Evolutionary conservation across 2,329 filamentous ascomycete species (phyloP), one percentile per base, ranked within the genome.

Genomic region (Hymenoscyphus fraxineus): DNA sequence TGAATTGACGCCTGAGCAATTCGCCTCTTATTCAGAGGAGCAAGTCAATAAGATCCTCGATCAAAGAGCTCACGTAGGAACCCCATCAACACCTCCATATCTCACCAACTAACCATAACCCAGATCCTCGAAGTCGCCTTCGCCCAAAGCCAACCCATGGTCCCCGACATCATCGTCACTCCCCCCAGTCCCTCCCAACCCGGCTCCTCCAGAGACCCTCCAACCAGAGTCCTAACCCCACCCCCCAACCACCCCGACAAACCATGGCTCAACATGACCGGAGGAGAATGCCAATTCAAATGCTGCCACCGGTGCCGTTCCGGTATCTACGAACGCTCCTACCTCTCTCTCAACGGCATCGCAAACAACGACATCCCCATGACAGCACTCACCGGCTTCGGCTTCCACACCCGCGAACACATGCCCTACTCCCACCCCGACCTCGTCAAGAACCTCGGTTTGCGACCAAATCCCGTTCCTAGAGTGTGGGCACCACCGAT

Each of bases 251-350:
- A 19, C n/a, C n/a, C 15, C 27, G 3, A 58, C 27, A 73, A 71
- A 32, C 72, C 78, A 15, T 82, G 80, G 80, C 68, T 80, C 6
- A 75, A 77, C 19, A 66, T 66, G 44, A 66, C 72, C 62, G 70
- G 70, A 0, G 69, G 77, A 0, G 81, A 85, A 70, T 87, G 85
- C 65, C 77, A 79, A 55, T 81, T 72, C 74, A 83, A 77, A 65
- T 77, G 80, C 54, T 88, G 85, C 66, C 78, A 79, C 3, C 65
- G 64, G 6, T 87, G 85, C 67, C 80, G 82, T 3, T 79, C 78
- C 4, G 74, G 73, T 0, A 78, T 75, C 32, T 72, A 75, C 27
- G 77, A 80, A 15, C 80, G 84, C 35, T 72, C 79, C 1, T 83
- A 76, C 65, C 73, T 86, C 27, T 83, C 81, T 67, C 74, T 87